Evolutionary conservation across 2,329 filamentous ascomycete genomes (phyloP).

Genomic region (Colletotrichum musicola): DNA sequence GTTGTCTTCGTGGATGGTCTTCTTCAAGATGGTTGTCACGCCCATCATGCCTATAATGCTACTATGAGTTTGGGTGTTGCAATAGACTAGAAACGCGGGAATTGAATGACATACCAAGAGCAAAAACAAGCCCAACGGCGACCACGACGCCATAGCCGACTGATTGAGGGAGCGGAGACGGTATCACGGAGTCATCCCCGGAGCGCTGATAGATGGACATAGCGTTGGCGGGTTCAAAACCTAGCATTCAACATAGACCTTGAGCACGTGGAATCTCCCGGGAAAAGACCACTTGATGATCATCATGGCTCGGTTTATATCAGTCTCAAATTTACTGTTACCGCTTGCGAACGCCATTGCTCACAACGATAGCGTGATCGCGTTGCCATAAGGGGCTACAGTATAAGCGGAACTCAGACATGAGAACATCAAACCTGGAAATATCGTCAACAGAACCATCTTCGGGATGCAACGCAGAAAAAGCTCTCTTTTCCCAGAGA

Average conservation of each 20-base stretch:
- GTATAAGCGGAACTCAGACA: too few relatives aligned
- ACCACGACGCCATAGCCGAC: slow-evolving; percentile 11
- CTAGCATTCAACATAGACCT: neutral
- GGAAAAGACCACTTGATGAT: too few relatives aligned
- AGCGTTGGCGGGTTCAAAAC: neutral
- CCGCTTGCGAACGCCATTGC: too few relatives aligned
- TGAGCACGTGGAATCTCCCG: too few relatives aligned
- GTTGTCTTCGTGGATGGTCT: slow-evolving; percentile 63
- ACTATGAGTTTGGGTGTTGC: neutral
- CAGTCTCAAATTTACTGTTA: too few relatives aligned
- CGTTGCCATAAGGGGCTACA: too few relatives aligned
- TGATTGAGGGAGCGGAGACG: slow-evolving; percentile 25
- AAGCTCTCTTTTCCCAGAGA: too few relatives aligned
- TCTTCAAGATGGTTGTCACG: slow-evolving; percentile 60
- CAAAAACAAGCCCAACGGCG: neutral
- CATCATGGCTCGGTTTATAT: too few relatives aligned
- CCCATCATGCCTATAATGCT: slow-evolving; percentile 58
- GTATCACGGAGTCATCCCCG: slow-evolving; percentile 9
- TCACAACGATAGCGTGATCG: too few relatives aligned
- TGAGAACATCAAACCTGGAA: neutral
- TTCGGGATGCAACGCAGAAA: too few relatives aligned
- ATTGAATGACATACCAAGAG: neutral
- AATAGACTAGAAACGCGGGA: neutral
- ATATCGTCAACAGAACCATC: neutral
- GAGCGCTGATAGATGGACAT: neutral